Evolutionary conservation across 1,284 basidiomycete genomes (phyloP).

Genomic region (Omphalotus olearius): DNA sequence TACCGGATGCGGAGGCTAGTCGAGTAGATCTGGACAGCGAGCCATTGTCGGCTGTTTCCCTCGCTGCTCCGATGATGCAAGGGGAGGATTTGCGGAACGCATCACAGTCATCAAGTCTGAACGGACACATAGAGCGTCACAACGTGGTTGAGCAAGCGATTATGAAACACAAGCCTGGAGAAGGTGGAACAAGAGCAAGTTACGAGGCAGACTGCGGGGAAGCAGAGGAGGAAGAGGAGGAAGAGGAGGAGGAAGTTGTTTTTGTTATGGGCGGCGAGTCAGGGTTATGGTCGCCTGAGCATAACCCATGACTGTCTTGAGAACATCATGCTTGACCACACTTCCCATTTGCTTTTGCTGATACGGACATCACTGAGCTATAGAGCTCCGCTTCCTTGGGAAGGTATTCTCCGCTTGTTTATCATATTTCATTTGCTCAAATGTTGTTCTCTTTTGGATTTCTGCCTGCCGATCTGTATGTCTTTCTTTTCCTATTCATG

Average conservation of each 20-base stretch:
- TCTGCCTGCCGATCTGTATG: neutral
- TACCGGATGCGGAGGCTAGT: constrained; percentile 63
- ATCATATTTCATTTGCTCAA: neutral
- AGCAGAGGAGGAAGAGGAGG: constrained; percentile 26
- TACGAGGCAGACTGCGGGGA: constrained; percentile 21
- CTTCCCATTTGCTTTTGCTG: neutral
- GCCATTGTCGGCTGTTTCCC: constrained; percentile 13
- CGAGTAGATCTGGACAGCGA: constrained; percentile 27
- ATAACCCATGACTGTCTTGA: neutral
- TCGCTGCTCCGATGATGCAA: constrained; percentile 21
- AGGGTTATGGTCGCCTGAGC: constrained; percentile 8
- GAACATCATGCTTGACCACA: neutral
- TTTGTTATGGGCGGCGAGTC: constrained; percentile 31
- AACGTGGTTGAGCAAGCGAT: neutral
- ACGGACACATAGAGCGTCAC: too few species aligned
- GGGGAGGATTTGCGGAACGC: constrained; percentile 17
- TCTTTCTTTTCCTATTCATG: neutral
- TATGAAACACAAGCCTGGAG: constrained; percentile 8
- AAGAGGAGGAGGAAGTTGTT: constrained; percentile 37
- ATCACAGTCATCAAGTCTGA: too few species aligned
- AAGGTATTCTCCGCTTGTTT: neutral
- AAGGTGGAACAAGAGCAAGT: constrained; percentile 10
- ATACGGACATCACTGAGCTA: neutral
- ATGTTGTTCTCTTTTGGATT: neutral
- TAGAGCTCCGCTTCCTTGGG: too few species aligned